A percentile compares a stretch with the other conserved stretches of the same genome.
Conservation (phyloP, 2,329 filamentous ascomycete genomes). For the Lecanicillium sp. region DNA sequence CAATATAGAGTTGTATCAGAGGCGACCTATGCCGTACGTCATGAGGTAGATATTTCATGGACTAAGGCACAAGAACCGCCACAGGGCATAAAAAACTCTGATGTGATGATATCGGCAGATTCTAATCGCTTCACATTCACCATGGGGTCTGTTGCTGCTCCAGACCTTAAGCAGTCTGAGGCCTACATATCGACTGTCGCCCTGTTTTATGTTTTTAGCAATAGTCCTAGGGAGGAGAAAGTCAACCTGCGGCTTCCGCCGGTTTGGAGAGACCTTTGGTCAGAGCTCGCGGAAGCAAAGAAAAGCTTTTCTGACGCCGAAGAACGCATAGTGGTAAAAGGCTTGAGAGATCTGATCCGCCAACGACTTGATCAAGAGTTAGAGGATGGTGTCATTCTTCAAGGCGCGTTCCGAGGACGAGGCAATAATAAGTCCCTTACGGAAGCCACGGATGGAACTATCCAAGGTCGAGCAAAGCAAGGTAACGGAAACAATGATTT, state of each 20-base stretch:
- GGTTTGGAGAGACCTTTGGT: constrained; percentile 79
- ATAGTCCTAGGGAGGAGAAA: constrained; percentile 79
- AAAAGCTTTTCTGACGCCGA: constrained; percentile 61
- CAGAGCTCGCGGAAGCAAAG: constrained; percentile 63
- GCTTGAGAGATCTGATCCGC: constrained; percentile 62
- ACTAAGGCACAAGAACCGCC: constrained; percentile 58
- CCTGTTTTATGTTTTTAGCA: constrained; percentile 71
- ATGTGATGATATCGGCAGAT: constrained; percentile 36
- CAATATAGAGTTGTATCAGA: constrained; percentile 63
- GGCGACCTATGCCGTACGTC: constrained; percentile 65
- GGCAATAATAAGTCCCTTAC: constrained; percentile 35
- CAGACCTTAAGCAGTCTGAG: constrained; percentile 75
- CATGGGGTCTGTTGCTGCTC: constrained; percentile 67
- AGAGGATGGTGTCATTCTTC: constrained; percentile 67
- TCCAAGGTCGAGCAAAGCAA: constrained; percentile 34
- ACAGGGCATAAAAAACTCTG: constrained; percentile 22
- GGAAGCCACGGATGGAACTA: constrained; percentile 40
- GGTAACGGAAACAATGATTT: constrained; percentile 34
- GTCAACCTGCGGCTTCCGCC: constrained; percentile 68
- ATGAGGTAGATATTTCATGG: constrained; percentile 70
- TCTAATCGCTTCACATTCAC: constrained; percentile 55
- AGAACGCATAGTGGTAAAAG: constrained; percentile 61
- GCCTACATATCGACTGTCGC: constrained; percentile 74
- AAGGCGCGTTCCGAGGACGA: constrained; percentile 64
- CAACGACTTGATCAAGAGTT: constrained; percentile 60